Conservation (phyloP, 345 rosid genomes). For the Limnanthes douglasii region DNA sequence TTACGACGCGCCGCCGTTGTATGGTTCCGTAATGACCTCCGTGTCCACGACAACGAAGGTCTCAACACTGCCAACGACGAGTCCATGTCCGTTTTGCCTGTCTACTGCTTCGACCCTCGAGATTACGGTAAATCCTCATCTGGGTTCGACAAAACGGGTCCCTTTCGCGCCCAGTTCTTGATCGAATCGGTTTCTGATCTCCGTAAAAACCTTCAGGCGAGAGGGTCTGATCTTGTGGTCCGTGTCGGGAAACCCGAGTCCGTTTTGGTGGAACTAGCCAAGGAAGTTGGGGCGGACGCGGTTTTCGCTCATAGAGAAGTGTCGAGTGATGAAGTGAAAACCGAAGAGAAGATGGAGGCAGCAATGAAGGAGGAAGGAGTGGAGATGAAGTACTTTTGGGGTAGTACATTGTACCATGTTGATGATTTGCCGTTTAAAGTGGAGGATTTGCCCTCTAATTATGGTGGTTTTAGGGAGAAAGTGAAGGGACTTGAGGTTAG, state of each 20-base stretch:
- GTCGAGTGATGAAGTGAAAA: slow-evolving; percentile 70
- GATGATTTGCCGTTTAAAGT: slow-evolving; percentile 90
- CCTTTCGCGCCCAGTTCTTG: slow-evolving; percentile 70
- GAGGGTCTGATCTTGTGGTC: slow-evolving; percentile 90
- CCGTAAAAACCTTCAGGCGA: slow-evolving; percentile 69
- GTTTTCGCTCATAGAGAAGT: slow-evolving; percentile 83
- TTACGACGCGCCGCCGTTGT: slow-evolving; percentile 77
- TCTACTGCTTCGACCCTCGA: slow-evolving; percentile 91
- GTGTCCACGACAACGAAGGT: slow-evolving; percentile 86
- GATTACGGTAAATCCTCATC: slow-evolving; percentile 85
- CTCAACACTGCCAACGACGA: slow-evolving; percentile 74
- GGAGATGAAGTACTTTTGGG: slow-evolving; percentile 91
- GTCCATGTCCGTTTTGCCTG: slow-evolving; percentile 75
- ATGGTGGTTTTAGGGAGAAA: slow-evolving; percentile 66
- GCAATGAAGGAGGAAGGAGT: slow-evolving; percentile 88
- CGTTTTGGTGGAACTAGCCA: slow-evolving; percentile 67
- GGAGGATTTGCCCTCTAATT: slow-evolving; percentile 72
- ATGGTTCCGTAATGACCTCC: slow-evolving; percentile 94
- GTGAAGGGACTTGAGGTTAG: slow-evolving; percentile 70
- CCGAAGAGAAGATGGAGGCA: slow-evolving; percentile 72
- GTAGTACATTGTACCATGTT: slow-evolving; percentile 79
- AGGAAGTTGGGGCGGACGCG: slow-evolving; percentile 87
- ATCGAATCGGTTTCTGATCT: slow-evolving; percentile 89
- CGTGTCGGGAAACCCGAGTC: slow-evolving; percentile 74
- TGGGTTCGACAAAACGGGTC: slow-evolving; percentile 87